Evolutionary conservation across 2,329 filamentous ascomycete genomes (phyloP).

Genomic region (Plenodomus tracheiphilus): DNA sequence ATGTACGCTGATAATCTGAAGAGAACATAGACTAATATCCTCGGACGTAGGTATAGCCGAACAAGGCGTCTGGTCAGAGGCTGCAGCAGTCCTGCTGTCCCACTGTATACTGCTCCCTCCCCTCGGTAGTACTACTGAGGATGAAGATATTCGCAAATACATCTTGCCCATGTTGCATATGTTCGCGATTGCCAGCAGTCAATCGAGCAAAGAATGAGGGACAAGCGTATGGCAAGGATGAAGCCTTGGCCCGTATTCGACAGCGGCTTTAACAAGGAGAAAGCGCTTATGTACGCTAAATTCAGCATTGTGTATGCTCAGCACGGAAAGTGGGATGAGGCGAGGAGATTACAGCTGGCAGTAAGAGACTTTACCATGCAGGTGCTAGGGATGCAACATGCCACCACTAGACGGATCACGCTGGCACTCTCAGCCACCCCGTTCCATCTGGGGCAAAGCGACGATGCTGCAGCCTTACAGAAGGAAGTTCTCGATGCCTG

Average conservation of each 20-base stretch:
- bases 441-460: slow-evolving; percentile 14
- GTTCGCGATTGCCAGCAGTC: too few species aligned
- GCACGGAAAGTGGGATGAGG: slow-evolving; percentile 26
- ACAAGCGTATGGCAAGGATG: slow-evolving; percentile 6
- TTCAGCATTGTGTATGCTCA: slow-evolving; percentile 32
- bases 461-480: slow-evolving; percentile 29
- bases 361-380: slow-evolving; percentile 24
- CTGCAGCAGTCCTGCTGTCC: slow-evolving; percentile 25
- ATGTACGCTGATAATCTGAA: too few species aligned
- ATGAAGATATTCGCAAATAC: too few species aligned
- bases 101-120: too few species aligned
- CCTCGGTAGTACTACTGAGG: too few species aligned
- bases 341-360: slow-evolving; percentile 27
- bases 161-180: too few species aligned
- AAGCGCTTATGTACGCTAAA: slow-evolving; percentile 19
- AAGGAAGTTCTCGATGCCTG: slow-evolving; percentile 22
- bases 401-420: slow-evolving; percentile 19
- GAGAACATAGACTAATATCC: too few species aligned
- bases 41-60: too few species aligned
- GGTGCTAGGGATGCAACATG: slow-evolving; percentile 25
- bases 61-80: slow-evolving; percentile 36
- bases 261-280: not conserved
- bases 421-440: slow-evolving; percentile 24
- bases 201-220: slow-evolving; percentile 12
- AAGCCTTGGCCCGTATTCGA: slow-evolving; percentile 11